A percentile compares a stretch with the other conserved stretches of the same genome.
Evolutionary conservation across 805 yeast species (phyloP).

Genomic region (Hanseniaspora vineae): DNA sequence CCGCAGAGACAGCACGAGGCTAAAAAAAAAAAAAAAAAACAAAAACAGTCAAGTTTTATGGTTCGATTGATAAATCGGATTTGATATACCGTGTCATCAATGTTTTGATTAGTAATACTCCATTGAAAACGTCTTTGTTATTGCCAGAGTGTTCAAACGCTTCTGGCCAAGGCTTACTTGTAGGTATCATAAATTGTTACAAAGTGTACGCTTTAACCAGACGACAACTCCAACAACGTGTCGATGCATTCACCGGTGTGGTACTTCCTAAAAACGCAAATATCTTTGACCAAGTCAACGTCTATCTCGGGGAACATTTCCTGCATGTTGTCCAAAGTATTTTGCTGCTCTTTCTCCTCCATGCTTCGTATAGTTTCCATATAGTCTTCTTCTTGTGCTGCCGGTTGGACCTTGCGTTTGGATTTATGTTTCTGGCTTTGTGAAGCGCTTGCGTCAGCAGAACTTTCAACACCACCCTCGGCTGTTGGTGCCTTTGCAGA

Average conservation of each 20-base stretch:
- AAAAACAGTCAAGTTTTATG: not conserved
- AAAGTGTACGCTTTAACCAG: not conserved
- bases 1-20: not conserved
- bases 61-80: too few species aligned
- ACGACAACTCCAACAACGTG: conserved; percentile 1
- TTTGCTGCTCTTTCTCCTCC: conserved; percentile 31
- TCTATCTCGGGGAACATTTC: conserved; percentile 74
- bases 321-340: conserved; percentile 35
- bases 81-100: too few species aligned
- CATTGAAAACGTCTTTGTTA: too few species aligned
- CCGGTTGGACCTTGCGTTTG: conserved; percentile 2
- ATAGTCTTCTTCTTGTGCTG: not conserved
- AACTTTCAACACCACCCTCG: conserved; percentile 11
- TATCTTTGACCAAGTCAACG: conserved; percentile 53
- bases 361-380: conserved; percentile 24
- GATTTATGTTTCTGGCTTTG: too few species aligned
- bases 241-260: conserved; percentile 24
- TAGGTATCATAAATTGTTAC: too few species aligned
- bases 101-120: too few species aligned
- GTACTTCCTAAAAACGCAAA: conserved; percentile 51
- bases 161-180: too few species aligned
- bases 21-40: not conserved
- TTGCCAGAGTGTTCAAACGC: too few species aligned
- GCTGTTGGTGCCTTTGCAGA: conserved; percentile 26
- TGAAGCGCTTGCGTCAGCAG: too few species aligned